phyloP scores from a whole-genome alignment of 1,139 yeast species.

The Nakaseomyces kungkrabaensis region DNA sequence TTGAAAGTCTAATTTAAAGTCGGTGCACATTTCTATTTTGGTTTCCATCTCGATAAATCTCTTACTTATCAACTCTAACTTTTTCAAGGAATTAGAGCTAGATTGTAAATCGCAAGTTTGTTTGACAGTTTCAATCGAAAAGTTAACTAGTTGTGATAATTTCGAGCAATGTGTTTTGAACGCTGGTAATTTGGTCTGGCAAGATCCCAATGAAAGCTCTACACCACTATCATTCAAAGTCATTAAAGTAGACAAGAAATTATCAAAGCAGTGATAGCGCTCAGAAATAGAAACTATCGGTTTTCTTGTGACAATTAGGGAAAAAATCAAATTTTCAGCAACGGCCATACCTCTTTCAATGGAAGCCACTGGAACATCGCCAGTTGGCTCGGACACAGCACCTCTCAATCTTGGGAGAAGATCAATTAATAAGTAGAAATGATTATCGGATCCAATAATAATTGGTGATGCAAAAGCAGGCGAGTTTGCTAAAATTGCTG shows the following conservation, averaged over 20 bases:
- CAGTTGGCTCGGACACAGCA: conserved; percentile 49
- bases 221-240: not conserved
- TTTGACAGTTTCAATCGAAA: not conserved
- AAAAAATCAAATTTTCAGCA: conserved; percentile 61
- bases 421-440: conserved; percentile 65
- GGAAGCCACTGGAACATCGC: conserved; percentile 69
- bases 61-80: not conserved
- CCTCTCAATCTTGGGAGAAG: conserved; percentile 69
- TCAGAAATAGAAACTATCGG: conserved; percentile 35
- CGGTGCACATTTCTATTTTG: not conserved
- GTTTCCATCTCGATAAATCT: not conserved
- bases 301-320: conserved; percentile 40
- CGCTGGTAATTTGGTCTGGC: not conserved
- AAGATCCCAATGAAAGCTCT: not conserved
- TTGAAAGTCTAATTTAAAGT: not conserved
- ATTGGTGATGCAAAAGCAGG: conserved; percentile 36
- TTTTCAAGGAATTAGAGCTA: not conserved
- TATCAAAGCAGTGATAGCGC: not conserved
- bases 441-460: conserved; percentile 43
- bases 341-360: conserved; percentile 70
- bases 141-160: not conserved
- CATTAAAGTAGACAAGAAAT: not conserved
- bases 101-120: not conserved
- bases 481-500: conserved; percentile 48
- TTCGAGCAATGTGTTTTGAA: not conserved